Base-by-base conservation (phyloP, 768 basidiomycete species). In the Suillus luteus region DNA sequence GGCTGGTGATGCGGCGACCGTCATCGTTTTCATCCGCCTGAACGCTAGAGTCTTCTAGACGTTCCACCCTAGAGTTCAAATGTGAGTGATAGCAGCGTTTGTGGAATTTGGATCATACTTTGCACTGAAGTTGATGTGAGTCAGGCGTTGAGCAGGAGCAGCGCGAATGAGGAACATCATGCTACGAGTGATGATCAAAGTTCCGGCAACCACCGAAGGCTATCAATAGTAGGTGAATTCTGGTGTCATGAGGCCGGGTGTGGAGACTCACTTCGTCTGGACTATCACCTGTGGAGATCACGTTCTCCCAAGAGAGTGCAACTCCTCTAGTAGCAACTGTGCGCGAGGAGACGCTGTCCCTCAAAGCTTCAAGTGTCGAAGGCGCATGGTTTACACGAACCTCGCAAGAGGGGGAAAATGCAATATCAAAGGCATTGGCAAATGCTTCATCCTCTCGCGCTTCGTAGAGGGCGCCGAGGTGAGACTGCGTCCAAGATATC, bases 131-230 rank as follows among this genome's bases (percentile, higher is more conserved):
- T 71, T 62, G 37, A 79, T 65, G 33, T 70, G 67, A 38, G 73
- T 76, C 9, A 62, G 65, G 10, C 68, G 72, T 60, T 80, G 77
- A 10, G 79, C 82, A 8, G 76, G 77, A 3, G 65, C 63, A 11
- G 64, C 83, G 24, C 82, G 78, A 17, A 83, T 76, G 9, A 77
- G 73, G 64, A 81, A 78, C 51, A 76, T 78, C 52, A 81, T 61
- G 2, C 73, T 72, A 27, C 79, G 80, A 33, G 77, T 80, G 54
- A 80, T 72, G 64, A 78, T 67, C 44, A 81, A 72, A 55, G 70
- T 66, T 1, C 83, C 82, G 5, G 79, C 76, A 2, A 83, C 77
- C 55, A 57, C 55, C 5, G 73, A 70, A 2, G 69, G 68, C 79
- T 81, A 24, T 9, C 24, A n/a, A 37, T 54, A 48, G 46, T 31